Evolutionary conservation across 768 basidiomycete species (phyloP).

Genomic region (Macrolepiota dolichaula): DNA sequence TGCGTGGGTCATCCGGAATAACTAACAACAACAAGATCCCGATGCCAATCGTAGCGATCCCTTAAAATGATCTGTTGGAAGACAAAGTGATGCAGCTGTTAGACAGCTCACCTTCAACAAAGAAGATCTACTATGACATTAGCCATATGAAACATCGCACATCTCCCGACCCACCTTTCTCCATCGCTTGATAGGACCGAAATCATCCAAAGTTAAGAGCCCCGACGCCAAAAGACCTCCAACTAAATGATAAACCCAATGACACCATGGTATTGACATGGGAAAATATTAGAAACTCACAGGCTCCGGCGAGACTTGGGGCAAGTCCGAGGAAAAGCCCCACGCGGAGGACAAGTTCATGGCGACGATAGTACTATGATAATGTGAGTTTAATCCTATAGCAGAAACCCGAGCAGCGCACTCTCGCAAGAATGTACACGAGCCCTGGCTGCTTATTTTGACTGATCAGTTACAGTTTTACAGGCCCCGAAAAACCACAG

Average conservation of each 20-base stretch:
- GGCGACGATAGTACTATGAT: conserved; percentile 31
- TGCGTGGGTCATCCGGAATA: conserved; percentile 25
- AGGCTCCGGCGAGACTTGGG: conserved; percentile 32
- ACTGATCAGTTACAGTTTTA: not conserved
- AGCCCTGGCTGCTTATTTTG: conserved; percentile 29
- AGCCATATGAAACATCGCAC: not conserved
- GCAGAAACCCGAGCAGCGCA: conserved; percentile 18
- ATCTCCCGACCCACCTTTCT: conserved; percentile 20
- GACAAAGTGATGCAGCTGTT: not conserved
- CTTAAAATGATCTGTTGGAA: conserved; percentile 9
- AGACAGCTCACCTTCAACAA: conserved; percentile 32
- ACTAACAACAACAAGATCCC: conserved; percentile 24
- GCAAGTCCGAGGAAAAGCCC: conserved; percentile 33
- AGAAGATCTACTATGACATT: conserved; percentile 29
- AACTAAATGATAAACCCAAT: conserved; percentile 19
- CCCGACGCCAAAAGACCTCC: conserved; percentile 37
- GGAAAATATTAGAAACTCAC: conserved; percentile 18
- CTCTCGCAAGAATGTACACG: conserved; percentile 34
- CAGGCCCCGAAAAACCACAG: not conserved
- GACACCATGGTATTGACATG: not conserved
- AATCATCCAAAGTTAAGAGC: conserved; percentile 24
- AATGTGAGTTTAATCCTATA: not conserved
- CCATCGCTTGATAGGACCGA: conserved; percentile 31
- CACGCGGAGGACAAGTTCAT: conserved; percentile 31
- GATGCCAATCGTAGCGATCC: conserved; percentile 26